phyloP scores from a whole-genome alignment of 176 grass and related monocot species.

The Zoysia pacifica region DNA sequence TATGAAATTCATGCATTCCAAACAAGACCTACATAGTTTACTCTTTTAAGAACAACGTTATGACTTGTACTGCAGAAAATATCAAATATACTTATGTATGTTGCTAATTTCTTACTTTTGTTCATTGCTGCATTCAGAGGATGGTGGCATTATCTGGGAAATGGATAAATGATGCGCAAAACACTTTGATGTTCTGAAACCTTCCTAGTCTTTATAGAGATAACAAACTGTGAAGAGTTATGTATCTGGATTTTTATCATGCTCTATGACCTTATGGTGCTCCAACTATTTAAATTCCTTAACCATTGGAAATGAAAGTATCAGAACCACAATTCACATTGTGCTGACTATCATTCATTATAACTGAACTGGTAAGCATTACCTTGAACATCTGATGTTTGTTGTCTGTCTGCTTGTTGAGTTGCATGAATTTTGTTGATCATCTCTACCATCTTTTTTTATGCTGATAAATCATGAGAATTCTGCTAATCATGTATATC shows the following conservation, averaged over 20 bases:
- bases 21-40: neutral
- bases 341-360: neutral
- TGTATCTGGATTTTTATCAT: conserved; percentile 5
- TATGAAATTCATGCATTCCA: too few species aligned
- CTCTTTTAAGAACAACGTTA: neutral
- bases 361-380: conserved; percentile 19
- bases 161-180: conserved; percentile 51
- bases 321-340: neutral
- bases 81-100: neutral
- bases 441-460: neutral
- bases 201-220: neutral
- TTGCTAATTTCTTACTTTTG: conserved; percentile 36
- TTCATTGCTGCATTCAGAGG: conserved; percentile 66
- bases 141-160: conserved; percentile 75
- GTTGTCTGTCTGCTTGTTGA: neutral
- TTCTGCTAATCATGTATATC: neutral
- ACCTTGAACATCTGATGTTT: neutral
- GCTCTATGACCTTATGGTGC: neutral
- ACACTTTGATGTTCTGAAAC: neutral
- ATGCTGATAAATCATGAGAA: neutral
- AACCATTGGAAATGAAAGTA: neutral
- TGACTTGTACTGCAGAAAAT: neutral
- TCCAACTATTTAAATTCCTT: neutral
- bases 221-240: neutral
- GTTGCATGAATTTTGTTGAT: neutral